Conservation (phyloP, 495 filamentous ascomycete genomes). For the Aspergillus leporis region DNA sequence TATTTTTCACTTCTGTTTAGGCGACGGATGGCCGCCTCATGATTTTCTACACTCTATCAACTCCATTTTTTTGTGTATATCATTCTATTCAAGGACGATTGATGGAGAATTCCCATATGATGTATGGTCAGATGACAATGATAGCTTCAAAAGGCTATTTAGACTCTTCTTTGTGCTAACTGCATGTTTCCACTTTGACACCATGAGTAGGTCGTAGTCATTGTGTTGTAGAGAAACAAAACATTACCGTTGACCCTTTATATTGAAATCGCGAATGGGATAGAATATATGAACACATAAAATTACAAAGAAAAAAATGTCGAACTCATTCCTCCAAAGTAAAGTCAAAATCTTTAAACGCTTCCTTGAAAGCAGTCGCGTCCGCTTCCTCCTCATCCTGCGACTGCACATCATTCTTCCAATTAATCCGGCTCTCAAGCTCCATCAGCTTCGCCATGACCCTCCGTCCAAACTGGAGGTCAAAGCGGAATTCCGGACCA, state of each 20-base stretch:
- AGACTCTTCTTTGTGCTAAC: no score
- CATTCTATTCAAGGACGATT: background rate
- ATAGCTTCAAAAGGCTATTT: background rate
- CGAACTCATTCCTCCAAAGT: slow-evolving; percentile 40
- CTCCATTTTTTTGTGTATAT: background rate
- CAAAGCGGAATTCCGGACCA: slow-evolving; percentile 54
- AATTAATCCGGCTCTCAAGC: slow-evolving; percentile 70
- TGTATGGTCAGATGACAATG: background rate
- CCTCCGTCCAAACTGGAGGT: slow-evolving; percentile 67
- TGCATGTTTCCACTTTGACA: no score
- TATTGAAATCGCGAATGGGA: background rate
- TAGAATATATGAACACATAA: background rate
- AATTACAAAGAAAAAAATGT: background rate
- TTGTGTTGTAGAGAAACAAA: no score
- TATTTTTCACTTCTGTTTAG: background rate
- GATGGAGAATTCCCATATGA: background rate
- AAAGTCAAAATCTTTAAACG: slow-evolving; percentile 89
- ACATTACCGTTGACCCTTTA: no score
- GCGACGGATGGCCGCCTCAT: background rate
- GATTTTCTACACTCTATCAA: background rate
- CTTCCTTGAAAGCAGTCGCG: slow-evolving; percentile 75
- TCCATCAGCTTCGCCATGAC: slow-evolving; percentile 87
- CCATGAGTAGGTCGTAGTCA: no score
- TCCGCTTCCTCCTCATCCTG: slow-evolving; percentile 76
- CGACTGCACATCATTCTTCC: slow-evolving; percentile 79